Conservation (phyloP, 2,329 filamentous ascomycete genomes). For the Cucurbitaria berberidis region DNA sequence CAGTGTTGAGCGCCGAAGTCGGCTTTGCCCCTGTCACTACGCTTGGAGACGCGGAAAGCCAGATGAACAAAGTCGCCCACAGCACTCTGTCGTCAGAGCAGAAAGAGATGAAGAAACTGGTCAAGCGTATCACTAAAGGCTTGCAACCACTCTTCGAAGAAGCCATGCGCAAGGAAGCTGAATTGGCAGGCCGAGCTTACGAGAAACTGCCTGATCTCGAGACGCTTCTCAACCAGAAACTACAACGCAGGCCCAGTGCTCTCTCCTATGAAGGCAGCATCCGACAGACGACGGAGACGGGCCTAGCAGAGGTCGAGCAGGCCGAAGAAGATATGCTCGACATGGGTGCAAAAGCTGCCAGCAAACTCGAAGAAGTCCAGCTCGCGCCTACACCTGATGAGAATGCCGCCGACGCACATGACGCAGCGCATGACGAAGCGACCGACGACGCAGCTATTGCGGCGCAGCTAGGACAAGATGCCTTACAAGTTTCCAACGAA, state of each 20-base stretch:
- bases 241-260: conserved; percentile 57
- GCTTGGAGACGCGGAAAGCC: conserved; percentile 50
- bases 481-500: conserved; percentile 26
- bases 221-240: conserved; percentile 70
- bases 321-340: conserved; percentile 16
- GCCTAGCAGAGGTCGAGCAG: conserved; percentile 14
- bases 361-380: conserved; percentile 32
- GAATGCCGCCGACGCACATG: conserved; percentile 36
- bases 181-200: conserved; percentile 72
- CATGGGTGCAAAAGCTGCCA: conserved; percentile 13
- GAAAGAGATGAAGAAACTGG: conserved; percentile 81
- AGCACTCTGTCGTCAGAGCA: conserved; percentile 64
- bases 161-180: conserved; percentile 80
- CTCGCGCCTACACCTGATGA: conserved; percentile 47
- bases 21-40: conserved; percentile 55
- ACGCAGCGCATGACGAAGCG: conserved; percentile 38
- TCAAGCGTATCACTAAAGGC: conserved; percentile 85
- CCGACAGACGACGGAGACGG: conserved; percentile 30
- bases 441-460: conserved; percentile 46
- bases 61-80: conserved; percentile 51
- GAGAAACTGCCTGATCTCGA: conserved; percentile 79
- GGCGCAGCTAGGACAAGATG: conserved; percentile 41
- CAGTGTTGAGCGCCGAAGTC: conserved; percentile 62
- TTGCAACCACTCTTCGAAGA: conserved; percentile 79
- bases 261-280: conserved; percentile 30